Conservation (phyloP, 176 grass and related monocot species). For the Zea luxurians region DNA sequence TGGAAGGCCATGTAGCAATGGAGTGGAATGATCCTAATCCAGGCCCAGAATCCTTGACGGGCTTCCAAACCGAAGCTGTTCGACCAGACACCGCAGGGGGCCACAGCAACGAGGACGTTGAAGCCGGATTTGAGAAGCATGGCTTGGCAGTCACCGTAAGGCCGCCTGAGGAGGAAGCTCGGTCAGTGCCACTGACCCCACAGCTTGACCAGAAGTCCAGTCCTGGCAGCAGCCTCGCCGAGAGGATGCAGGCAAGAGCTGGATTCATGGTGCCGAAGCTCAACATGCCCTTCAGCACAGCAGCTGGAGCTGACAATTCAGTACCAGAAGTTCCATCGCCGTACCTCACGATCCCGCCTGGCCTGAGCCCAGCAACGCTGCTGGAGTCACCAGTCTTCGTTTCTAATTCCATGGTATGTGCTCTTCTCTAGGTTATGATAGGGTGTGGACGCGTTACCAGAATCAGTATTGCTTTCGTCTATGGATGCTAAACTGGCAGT, state of each 20-base stretch:
- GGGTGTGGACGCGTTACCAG: neutral
- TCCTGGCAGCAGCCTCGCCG: conserved; percentile 41
- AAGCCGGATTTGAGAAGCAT: conserved; percentile 29
- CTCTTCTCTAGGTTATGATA: neutral
- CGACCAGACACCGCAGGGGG: conserved; percentile 22
- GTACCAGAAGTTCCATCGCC: conserved; percentile 52
- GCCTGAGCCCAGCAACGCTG: conserved; percentile 65
- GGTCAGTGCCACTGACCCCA: conserved; percentile 22
- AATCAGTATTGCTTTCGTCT: neutral
- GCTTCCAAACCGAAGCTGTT: conserved; percentile 37
- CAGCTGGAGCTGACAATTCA: conserved; percentile 16
- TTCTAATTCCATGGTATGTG: conserved; percentile 67
- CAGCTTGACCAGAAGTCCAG: conserved; percentile 43
- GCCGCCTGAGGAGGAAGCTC: conserved; percentile 24
- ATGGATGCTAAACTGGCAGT: conserved; percentile 13
- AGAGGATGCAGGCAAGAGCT: conserved; percentile 57
- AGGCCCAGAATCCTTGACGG: conserved; percentile 21
- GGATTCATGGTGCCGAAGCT: conserved; percentile 53
- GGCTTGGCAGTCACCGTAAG: conserved; percentile 25
- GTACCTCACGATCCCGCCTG: conserved; percentile 68
- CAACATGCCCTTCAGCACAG: conserved; percentile 29
- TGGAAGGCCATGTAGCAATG: conserved; percentile 42
- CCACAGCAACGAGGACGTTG: neutral
- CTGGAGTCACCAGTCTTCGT: conserved; percentile 74
- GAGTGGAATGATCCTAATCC: conserved; percentile 48